Evolutionary conservation across 2,329 filamentous ascomycete genomes (phyloP).

Genomic region (Dryadomyces quercus-mongolicae): DNA sequence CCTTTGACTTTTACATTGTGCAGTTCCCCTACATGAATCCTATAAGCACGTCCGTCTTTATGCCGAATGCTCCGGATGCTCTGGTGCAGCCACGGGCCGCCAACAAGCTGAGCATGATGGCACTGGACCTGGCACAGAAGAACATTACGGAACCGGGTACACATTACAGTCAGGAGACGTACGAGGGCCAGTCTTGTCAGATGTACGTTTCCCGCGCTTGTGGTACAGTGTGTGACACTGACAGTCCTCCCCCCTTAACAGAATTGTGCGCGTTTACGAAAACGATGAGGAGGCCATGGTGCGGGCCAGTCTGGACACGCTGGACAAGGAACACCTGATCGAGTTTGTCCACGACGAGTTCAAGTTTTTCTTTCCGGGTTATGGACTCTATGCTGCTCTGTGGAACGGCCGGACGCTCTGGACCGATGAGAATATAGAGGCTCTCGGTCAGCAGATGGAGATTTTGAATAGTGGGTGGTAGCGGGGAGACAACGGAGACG

Average conservation of each 20-base stretch:
- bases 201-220: not conserved
- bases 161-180: not conserved
- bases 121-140: not conserved
- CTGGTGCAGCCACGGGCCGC: not conserved
- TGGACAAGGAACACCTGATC: not conserved
- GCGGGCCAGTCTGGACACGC: not conserved
- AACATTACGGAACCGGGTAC: not conserved
- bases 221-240: too few species aligned
- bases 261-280: not conserved
- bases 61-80: not conserved
- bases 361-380: not conserved
- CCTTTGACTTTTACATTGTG: not conserved
- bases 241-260: not conserved
- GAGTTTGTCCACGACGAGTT: not conserved
- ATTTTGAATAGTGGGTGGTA: not conserved
- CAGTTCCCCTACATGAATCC: not conserved
- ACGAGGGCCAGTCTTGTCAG: not conserved
- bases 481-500: not conserved
- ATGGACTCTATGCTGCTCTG: not conserved
- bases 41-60: not conserved
- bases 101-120: not conserved
- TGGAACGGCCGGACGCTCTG: not conserved
- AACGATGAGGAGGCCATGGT: not conserved
- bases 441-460: not conserved
- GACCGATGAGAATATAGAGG: not conserved